Evolutionary conservation across 371 early-diverging fungal species (phyloP), one percentile per base, ranked within the genome.

Genomic region (Mucor indicus): DNA sequence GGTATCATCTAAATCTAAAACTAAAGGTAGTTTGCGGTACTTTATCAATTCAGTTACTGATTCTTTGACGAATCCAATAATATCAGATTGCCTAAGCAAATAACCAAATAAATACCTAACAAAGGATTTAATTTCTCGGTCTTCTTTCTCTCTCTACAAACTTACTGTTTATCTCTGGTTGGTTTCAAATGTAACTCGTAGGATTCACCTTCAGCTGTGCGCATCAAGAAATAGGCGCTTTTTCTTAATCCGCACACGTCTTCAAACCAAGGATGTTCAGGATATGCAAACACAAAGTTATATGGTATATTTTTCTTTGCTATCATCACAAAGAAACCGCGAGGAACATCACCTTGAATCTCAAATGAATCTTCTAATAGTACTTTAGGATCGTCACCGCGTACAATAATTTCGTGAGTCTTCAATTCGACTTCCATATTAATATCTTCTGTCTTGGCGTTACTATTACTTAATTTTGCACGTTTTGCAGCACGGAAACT

Each of bases 1-100:
- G 0, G 90, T 90, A 61, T 90, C 90, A 62, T 90, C 90, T 33
- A 90, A 66, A 62, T 90, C 90, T 19, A 90, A 64, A 0, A 90
- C 90, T 7, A 90, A 77, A 0, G 90, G 90, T 12, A 90, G 56
- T 42, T 74, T 72, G 16, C 86, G 68, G 35, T 72, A 69, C 33
- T 71, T 67, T 12, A 64, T 38, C 1, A 71, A 59, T 16, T 62
- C 64, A 30, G 62, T 61, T 46, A 77, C 72, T 12, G 79, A 75
- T 20, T 72, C 63, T 27, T 70, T 65, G 16, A 83, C 77, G 21
- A 72, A 67, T 7, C 60, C 68, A 6, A 63, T 49, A 54, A 89
- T 60, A 38, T 82, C 85, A 0, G 65, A 67, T 13, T 75, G 81
- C 46, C 77, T 77, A 48, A 72, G 63, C 15, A 89, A 57, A 49